Evolutionary conservation across 768 basidiomycete species (phyloP).

Genomic region (Lactarius vividus): DNA sequence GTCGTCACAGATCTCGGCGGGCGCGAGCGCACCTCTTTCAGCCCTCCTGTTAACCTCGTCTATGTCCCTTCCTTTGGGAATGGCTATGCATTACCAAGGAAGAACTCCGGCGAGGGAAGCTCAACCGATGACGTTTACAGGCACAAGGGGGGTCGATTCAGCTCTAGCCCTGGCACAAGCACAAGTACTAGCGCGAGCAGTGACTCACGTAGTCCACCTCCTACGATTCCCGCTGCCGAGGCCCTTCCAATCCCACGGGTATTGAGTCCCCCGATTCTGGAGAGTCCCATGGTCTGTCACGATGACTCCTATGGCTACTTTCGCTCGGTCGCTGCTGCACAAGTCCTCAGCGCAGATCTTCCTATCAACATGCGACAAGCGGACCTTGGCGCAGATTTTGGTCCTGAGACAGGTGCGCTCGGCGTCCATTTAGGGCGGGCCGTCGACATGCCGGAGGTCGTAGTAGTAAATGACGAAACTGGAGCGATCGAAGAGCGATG

Average conservation of each 20-base stretch:
- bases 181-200: conserved; percentile 25
- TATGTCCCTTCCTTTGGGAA: conserved; percentile 55
- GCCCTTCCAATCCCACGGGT: conserved; percentile 17
- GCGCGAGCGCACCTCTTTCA: conserved; percentile 23
- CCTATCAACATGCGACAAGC: conserved; percentile 7
- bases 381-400: conserved; percentile 20
- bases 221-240: conserved; percentile 22
- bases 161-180: conserved; percentile 33
- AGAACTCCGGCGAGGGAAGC: conserved; percentile 26
- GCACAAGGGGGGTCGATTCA: conserved; percentile 39
- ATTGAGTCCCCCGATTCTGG: conserved; percentile 15
- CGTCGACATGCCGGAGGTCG: conserved; percentile 27
- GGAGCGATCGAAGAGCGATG: conserved; percentile 22
- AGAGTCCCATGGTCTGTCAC: conserved; percentile 15
- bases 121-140: conserved; percentile 36
- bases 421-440: conserved; percentile 21
- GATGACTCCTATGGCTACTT: conserved; percentile 20
- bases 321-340: conserved; percentile 15
- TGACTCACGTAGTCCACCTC: conserved; percentile 22
- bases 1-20: conserved; percentile 33
- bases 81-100: conserved; percentile 31
- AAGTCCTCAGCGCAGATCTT: conserved; percentile 11
- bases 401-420: conserved; percentile 18
- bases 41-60: conserved; percentile 63
- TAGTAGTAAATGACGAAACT: conserved; percentile 25